Conservation (phyloP, 768 basidiomycete species). For the Tylopilus intermedius region DNA sequence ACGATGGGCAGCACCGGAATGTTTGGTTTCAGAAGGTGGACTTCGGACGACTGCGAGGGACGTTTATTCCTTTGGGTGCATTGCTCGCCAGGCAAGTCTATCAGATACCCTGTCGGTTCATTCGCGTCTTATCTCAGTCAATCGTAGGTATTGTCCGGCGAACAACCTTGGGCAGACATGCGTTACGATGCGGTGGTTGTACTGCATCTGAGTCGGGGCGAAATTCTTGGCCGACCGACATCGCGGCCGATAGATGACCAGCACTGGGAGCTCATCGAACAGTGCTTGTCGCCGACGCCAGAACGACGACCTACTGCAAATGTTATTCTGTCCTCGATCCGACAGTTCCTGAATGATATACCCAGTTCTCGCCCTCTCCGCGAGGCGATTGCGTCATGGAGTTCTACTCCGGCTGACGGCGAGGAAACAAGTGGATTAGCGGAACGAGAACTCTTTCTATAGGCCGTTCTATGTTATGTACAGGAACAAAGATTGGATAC, state of each 20-base stretch:
- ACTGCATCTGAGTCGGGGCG: too few species aligned
- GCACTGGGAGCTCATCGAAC: constrained; percentile 3
- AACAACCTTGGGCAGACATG: not conserved
- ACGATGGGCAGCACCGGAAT: constrained; percentile 40
- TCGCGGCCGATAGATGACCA: not conserved
- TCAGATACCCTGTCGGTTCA: not conserved
- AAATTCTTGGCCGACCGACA: not conserved
- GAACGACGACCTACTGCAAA: not conserved
- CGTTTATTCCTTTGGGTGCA: constrained; percentile 23
- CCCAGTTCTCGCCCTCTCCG: not conserved
- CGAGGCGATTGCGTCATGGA: not conserved
- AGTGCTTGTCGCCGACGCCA: not conserved
- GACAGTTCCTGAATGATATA: not conserved
- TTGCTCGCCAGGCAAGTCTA: constrained; percentile 19
- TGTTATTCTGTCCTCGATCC: not conserved
- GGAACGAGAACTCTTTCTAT: too few species aligned
- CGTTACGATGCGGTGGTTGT: too few species aligned
- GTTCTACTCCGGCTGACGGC: too few species aligned
- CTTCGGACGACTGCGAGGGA: constrained; percentile 6
- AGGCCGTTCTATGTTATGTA: too few species aligned
- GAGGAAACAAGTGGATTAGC: too few species aligned
- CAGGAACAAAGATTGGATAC: too few species aligned
- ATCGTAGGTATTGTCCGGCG: constrained; percentile 18
- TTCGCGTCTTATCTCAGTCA: not conserved
- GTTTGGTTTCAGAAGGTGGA: constrained; percentile 11